Evolutionary conservation across 2,329 filamentous ascomycete species (phyloP).

Genomic region (Chrysosporium queenslandicum): DNA sequence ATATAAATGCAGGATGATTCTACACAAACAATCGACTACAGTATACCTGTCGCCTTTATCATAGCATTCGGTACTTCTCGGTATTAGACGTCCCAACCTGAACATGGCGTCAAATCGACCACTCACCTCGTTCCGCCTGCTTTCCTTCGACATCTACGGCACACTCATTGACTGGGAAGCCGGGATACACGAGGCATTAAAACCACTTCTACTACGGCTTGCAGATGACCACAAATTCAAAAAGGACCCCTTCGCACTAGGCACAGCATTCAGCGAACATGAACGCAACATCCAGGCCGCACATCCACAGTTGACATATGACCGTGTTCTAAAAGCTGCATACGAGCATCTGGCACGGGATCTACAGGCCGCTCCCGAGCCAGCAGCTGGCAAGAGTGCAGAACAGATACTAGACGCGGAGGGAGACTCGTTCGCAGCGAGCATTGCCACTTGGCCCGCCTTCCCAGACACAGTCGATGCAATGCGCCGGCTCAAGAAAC

Average conservation of each 20-base stretch:
- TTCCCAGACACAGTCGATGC: conserved; percentile 50
- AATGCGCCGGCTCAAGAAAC: conserved; percentile 38
- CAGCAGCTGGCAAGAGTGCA: not conserved
- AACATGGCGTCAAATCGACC: conserved; percentile 2
- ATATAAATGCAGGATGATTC: no score
- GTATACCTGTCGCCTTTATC: no score
- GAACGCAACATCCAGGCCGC: conserved; percentile 42
- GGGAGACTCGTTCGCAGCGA: conserved; percentile 39
- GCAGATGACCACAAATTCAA: conserved; percentile 31
- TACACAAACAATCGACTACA: no score
- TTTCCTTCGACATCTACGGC: conserved; percentile 71
- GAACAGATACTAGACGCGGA: conserved; percentile 25
- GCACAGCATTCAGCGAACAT: conserved; percentile 39
- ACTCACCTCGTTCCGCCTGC: conserved; percentile 36
- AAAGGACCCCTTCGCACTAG: conserved; percentile 34
- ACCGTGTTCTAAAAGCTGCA: conserved; percentile 46
- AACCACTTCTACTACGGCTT: conserved; percentile 35
- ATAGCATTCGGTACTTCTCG: no score
- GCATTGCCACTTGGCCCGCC: conserved; percentile 44
- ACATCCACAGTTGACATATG: conserved; percentile 51
- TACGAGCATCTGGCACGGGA: conserved; percentile 29
- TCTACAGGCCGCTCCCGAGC: conserved; percentile 20
- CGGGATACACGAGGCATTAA: conserved; percentile 50
- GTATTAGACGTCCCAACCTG: not conserved
- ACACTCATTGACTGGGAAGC: conserved; percentile 69